Evolutionary conservation across 2,329 filamentous ascomycete species (phyloP).

Genomic region (Fusarium continuum): DNA sequence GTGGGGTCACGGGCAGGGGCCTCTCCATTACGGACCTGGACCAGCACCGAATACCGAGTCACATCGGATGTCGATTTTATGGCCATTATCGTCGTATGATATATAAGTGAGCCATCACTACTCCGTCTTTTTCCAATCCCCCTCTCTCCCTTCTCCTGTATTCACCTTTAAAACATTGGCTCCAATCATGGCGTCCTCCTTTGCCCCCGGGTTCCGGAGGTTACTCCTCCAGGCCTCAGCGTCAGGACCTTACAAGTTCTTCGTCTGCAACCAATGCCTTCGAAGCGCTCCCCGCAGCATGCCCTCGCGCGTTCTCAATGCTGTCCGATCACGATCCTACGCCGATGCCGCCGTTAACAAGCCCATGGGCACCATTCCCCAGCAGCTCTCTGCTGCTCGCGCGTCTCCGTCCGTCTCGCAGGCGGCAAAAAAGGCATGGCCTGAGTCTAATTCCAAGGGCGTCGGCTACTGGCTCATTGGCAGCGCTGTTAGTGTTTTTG

Average conservation of each 20-base stretch:
- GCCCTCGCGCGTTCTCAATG: constrained; percentile 53
- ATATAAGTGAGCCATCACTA: constrained; percentile 22
- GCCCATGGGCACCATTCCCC: constrained; percentile 42
- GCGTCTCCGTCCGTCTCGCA: constrained; percentile 36
- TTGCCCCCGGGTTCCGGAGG: constrained; percentile 55
- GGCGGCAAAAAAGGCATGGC: constrained; percentile 55
- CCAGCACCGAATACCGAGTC: constrained; percentile 33
- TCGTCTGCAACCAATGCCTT: constrained; percentile 62
- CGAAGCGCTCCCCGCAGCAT: constrained; percentile 46
- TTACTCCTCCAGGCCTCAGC: constrained; percentile 49
- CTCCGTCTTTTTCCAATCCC: constrained; percentile 11
- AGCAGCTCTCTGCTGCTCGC: constrained; percentile 39
- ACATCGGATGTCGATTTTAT: constrained; percentile 37
- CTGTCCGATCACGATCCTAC: constrained; percentile 52
- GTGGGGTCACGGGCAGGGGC: constrained; percentile 2
- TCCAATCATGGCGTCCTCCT: constrained; percentile 53
- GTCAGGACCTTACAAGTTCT: constrained; percentile 49
- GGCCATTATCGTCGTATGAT: constrained; percentile 30
- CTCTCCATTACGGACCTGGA: constrained; percentile 13
- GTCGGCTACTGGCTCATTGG: constrained; percentile 94
- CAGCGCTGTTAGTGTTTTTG: constrained; percentile 93
- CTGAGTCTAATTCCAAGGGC: constrained; percentile 73
- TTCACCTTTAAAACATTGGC: constrained; percentile 26
- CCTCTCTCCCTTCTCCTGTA: background rate
- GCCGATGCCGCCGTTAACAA: constrained; percentile 47